Conservation (phyloP, 2,329 filamentous ascomycete genomes). For the Aspergillus clavatus region DNA sequence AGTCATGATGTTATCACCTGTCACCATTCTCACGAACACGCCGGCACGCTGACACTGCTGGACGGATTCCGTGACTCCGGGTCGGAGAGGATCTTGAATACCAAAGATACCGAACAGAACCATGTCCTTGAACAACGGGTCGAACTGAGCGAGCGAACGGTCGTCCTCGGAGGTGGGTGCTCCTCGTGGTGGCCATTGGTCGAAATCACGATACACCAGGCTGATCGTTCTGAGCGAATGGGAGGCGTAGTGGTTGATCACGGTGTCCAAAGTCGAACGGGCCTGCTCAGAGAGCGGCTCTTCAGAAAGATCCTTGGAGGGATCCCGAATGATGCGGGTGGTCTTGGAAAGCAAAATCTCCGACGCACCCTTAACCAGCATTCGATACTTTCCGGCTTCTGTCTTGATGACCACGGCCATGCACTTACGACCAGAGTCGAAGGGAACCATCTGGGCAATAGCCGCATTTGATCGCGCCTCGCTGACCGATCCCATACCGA, state of each 20-base stretch:
- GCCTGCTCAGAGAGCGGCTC: constrained; percentile 54
- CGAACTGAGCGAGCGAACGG: constrained; percentile 59
- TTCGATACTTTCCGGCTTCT: constrained; percentile 51
- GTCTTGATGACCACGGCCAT: constrained; percentile 62
- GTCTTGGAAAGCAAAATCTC: constrained; percentile 47
- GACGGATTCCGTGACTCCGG: constrained; percentile 70
- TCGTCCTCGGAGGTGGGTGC: constrained; percentile 54
- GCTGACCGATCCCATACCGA: constrained; percentile 59
- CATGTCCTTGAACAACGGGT: constrained; percentile 64
- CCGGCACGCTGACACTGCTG: constrained; percentile 68
- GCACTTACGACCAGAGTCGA: constrained; percentile 64
- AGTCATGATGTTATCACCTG: constrained; percentile 74
- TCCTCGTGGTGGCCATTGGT: constrained; percentile 72
- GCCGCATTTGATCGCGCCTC: constrained; percentile 60
- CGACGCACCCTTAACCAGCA: constrained; percentile 52
- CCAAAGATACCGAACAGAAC: constrained; percentile 66
- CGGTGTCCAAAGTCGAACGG: constrained; percentile 54
- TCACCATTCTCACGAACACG: constrained; percentile 79
- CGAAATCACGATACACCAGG: constrained; percentile 77
- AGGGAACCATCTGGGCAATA: constrained; percentile 51
- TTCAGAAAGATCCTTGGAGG: constrained; percentile 52
- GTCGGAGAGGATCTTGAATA: constrained; percentile 74
- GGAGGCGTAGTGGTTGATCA: constrained; percentile 74
- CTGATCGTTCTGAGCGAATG: constrained; percentile 80
- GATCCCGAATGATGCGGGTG: constrained; percentile 54